Evolutionary conservation across 306 rosid species (phyloP).

Genomic region (Senna siamea): DNA sequence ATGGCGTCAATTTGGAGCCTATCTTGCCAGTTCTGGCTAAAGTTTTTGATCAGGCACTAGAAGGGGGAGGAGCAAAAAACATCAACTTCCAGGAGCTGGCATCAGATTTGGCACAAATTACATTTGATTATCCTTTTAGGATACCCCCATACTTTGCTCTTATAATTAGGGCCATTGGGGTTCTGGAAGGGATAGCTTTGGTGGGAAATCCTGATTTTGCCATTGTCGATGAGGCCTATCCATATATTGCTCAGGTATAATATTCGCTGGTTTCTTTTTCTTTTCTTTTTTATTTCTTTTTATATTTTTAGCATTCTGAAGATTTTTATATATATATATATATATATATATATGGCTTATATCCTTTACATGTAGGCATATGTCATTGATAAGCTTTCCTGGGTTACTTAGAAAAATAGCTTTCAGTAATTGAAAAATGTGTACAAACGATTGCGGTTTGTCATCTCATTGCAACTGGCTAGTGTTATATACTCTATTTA

Average conservation of each 20-base stretch:
- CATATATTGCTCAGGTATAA: conserved; percentile 95
- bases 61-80: conserved; percentile 99
- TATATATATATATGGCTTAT: conserved; percentile 27
- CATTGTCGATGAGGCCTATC: conserved; percentile 97
- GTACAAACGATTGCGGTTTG: conserved; percentile 25
- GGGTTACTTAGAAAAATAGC: not conserved
- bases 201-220: conserved; percentile 99
- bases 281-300: not conserved
- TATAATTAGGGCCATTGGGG: conserved; percentile 97
- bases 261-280: not conserved
- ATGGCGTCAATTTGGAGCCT: conserved; percentile 95
- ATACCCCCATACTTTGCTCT: conserved; percentile 99
- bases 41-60: conserved; percentile 98
- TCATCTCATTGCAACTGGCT: conserved; percentile 14
- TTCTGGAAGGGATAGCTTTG: conserved; percentile 93
- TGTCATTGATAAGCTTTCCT: conserved; percentile 13
- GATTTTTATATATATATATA: conserved; percentile 14
- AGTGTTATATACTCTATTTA: conserved; percentile 20
- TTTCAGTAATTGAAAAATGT: not conserved
- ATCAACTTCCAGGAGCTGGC: conserved; percentile 98
- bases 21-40: conserved; percentile 95
- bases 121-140: conserved; percentile 97
- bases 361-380: conserved; percentile 11
- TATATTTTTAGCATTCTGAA: not conserved
- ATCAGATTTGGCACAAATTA: conserved; percentile 95